Evolutionary conservation across 2,329 filamentous ascomycete species (phyloP).

Genomic region (Fusarium concolor): DNA sequence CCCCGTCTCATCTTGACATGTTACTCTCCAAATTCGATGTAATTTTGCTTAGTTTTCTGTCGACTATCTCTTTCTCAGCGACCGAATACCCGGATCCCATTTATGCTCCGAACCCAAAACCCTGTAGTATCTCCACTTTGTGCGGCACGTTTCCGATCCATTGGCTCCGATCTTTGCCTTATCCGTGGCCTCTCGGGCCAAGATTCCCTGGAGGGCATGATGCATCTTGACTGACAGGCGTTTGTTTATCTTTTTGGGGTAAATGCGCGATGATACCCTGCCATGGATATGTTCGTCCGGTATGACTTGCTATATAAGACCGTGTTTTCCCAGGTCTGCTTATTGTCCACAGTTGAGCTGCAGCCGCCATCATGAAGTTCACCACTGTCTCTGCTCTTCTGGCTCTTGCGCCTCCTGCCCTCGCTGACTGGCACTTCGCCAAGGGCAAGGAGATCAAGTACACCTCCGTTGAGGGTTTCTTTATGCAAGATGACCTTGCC

Average conservation of each 20-base stretch:
- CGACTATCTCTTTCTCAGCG: constrained; percentile 15
- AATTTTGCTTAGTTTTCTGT: neutral
- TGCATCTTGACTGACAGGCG: neutral
- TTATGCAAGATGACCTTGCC: constrained; percentile 69
- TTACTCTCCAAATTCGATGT: neutral
- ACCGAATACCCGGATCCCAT: constrained; percentile 25
- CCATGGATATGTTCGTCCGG: neutral
- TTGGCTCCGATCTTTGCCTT: constrained; percentile 44
- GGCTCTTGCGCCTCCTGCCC: constrained; percentile 44
- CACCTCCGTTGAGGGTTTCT: constrained; percentile 70
- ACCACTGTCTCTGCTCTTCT: constrained; percentile 47
- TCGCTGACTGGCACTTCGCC: constrained; percentile 50
- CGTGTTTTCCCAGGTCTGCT: neutral
- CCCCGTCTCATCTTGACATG: neutral
- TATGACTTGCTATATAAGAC: constrained; percentile 29
- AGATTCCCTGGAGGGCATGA: constrained; percentile 20
- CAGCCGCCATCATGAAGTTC: constrained; percentile 48
- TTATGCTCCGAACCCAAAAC: neutral
- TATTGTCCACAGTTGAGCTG: neutral
- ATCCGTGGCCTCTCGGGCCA: constrained; percentile 22
- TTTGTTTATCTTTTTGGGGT: constrained; percentile 5
- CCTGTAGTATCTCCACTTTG: constrained; percentile 25
- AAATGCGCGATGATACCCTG: constrained; percentile 22
- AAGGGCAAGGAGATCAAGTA: constrained; percentile 64
- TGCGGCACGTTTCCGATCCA: constrained; percentile 46